Percentiles rank a stretch among this genome's conserved stretches.
Evolutionary conservation across 257 asterid species (phyloP).

Genomic region (Jasminum sambac): DNA sequence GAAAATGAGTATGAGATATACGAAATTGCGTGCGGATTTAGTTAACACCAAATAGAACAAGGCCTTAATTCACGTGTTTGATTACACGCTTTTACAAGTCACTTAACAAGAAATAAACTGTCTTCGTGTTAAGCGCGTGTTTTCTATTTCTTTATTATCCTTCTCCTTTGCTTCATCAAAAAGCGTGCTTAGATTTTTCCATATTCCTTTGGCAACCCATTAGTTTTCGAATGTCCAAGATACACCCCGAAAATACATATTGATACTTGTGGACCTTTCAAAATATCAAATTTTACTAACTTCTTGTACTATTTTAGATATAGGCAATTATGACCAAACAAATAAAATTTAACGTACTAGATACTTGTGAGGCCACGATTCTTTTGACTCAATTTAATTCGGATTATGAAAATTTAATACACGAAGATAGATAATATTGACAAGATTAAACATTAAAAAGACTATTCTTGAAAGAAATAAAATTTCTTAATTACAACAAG

Average conservation of each 20-base stretch:
- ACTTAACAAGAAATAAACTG: not conserved
- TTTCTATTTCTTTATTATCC: not conserved
- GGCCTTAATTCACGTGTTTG: constrained; percentile 8
- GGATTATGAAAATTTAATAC: too few relatives aligned
- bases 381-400: too few relatives aligned
- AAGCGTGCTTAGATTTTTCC: not conserved
- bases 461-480: too few relatives aligned
- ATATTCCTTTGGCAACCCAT: not conserved
- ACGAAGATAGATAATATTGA: too few relatives aligned
- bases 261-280: not conserved
- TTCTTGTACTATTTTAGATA: not conserved
- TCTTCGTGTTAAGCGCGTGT: not conserved
- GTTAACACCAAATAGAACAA: too few relatives aligned
- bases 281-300: not conserved
- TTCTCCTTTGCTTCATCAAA: constrained; percentile 1
- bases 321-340: not conserved
- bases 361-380: too few relatives aligned
- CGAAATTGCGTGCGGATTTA: too few relatives aligned
- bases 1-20: too few relatives aligned
- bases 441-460: too few relatives aligned
- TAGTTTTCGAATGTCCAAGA: not conserved
- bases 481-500: too few relatives aligned
- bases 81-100: constrained; percentile 3
- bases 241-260: not conserved
- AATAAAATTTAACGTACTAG: not conserved